Evolutionary conservation across 2,329 filamentous ascomycete genomes (phyloP).

Genomic region (Metarhizium album): DNA sequence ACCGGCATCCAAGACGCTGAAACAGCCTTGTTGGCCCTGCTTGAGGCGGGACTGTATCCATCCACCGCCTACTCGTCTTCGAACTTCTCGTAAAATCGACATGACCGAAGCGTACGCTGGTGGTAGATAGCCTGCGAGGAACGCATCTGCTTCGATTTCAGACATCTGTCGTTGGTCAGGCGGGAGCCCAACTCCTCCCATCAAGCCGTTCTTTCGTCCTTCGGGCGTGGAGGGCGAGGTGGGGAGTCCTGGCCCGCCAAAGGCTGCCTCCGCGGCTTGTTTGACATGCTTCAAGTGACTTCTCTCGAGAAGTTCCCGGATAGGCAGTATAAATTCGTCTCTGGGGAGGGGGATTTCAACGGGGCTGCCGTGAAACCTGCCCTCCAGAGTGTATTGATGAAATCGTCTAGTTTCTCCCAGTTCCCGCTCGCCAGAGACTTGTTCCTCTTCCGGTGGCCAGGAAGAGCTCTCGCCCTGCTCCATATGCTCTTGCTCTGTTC

Average conservation of each 20-base stretch:
- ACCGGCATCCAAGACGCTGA: slow-evolving; percentile 64
- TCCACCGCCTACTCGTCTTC: slow-evolving; percentile 57
- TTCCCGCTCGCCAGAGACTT: slow-evolving; percentile 22
- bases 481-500: slow-evolving; percentile 12
- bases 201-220: slow-evolving; percentile 43
- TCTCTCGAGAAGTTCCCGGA: slow-evolving; percentile 55
- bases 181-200: slow-evolving; percentile 54
- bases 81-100: slow-evolving; percentile 60
- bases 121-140: slow-evolving; percentile 58
- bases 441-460: slow-evolving; percentile 21
- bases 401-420: slow-evolving; percentile 35
- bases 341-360: slow-evolving; percentile 66
- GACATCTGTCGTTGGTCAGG: slow-evolving; percentile 57
- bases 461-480: slow-evolving; percentile 17
- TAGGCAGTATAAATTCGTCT: slow-evolving; percentile 56
- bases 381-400: slow-evolving; percentile 64
- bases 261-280: slow-evolving; percentile 58
- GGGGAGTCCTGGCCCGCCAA: slow-evolving; percentile 69
- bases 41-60: slow-evolving; percentile 59
- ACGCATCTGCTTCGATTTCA: slow-evolving; percentile 65
- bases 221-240: slow-evolving; percentile 63
- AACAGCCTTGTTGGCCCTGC: slow-evolving; percentile 42
- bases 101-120: slow-evolving; percentile 58
- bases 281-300: slow-evolving; percentile 65
- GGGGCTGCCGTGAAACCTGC: slow-evolving; percentile 64